Conservation (phyloP, 805 yeast species). For the Wickerhamomyces strasburgensis region DNA sequence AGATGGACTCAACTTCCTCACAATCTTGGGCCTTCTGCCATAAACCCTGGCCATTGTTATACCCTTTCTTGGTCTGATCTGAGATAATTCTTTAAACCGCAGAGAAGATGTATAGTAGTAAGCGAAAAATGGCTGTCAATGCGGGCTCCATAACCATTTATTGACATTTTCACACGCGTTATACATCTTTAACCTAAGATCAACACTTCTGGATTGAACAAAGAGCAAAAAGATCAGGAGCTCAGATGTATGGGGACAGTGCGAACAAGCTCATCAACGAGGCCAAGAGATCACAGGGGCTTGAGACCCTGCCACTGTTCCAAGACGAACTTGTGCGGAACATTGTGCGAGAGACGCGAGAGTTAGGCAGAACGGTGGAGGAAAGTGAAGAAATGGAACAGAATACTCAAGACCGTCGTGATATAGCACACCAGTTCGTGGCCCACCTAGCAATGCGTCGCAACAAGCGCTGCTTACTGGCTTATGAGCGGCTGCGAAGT, state of each 20-base stretch:
- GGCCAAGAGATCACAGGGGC: slow-evolving; percentile 69
- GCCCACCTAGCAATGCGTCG: slow-evolving; percentile 51
- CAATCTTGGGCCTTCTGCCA: slow-evolving; percentile 1
- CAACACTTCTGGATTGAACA: too few relatives aligned
- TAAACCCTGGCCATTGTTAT: slow-evolving; percentile 2
- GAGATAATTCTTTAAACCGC: too few relatives aligned
- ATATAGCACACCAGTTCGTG: slow-evolving; percentile 13
- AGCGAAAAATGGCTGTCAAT: too few relatives aligned
- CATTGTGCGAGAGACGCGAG: slow-evolving; percentile 66
- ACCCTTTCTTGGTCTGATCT: not conserved
- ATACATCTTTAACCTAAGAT: too few relatives aligned
- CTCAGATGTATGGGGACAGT: slow-evolving; percentile 78
- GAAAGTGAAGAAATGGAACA: slow-evolving; percentile 3
- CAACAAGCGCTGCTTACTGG: slow-evolving; percentile 84
- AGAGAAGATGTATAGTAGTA: too few relatives aligned
- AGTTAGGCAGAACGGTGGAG: slow-evolving; percentile 38
- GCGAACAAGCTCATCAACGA: slow-evolving; percentile 82
- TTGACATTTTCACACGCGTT: too few relatives aligned
- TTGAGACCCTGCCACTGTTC: slow-evolving; percentile 64
- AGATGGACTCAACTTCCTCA: not conserved
- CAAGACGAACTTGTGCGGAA: slow-evolving; percentile 67
- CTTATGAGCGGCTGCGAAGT: slow-evolving; percentile 73
- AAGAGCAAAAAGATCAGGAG: not conserved
- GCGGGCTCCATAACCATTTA: too few relatives aligned
- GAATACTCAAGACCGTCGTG: slow-evolving; percentile 4